Evolutionary conservation across 805 yeast species (phyloP).

Genomic region (Blastobotrys muscicola): DNA sequence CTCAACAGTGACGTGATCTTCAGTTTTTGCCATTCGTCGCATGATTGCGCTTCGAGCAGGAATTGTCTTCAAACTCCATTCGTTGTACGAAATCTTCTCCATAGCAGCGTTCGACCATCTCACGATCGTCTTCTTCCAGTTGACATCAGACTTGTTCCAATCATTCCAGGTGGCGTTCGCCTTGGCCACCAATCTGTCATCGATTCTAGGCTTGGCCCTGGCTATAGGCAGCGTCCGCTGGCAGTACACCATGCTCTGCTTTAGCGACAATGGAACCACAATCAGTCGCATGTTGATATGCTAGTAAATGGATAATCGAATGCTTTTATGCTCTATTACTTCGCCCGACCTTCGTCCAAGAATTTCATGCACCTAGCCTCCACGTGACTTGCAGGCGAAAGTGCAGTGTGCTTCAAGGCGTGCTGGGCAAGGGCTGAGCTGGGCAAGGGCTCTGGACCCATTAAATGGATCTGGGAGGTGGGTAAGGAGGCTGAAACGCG

Average conservation of each 20-base stretch:
- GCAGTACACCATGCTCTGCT: slow-evolving; percentile 56
- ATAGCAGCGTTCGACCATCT: slow-evolving; percentile 41
- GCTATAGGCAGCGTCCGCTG: slow-evolving; percentile 40
- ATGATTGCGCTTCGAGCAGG: slow-evolving; percentile 59
- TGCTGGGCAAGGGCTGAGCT: too few relatives aligned
- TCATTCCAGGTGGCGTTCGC: slow-evolving; percentile 56
- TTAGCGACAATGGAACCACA: slow-evolving; percentile 61
- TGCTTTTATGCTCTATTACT: background rate
- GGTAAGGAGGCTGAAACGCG: too few relatives aligned
- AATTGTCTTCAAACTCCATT: slow-evolving; percentile 60
- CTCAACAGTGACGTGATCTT: slow-evolving; percentile 11
- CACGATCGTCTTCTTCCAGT: slow-evolving; percentile 53
- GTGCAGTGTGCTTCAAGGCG: too few relatives aligned
- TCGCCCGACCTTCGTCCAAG: background rate
- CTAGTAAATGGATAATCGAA: background rate
- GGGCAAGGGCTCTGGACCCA: too few relatives aligned
- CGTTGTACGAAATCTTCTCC: slow-evolving; percentile 69
- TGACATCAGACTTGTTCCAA: slow-evolving; percentile 44
- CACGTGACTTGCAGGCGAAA: background rate
- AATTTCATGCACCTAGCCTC: background rate
- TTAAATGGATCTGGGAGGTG: too few relatives aligned
- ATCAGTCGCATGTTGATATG: slow-evolving; percentile 45
- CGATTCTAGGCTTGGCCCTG: slow-evolving; percentile 30
- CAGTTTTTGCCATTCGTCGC: slow-evolving; percentile 35
- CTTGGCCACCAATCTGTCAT: slow-evolving; percentile 35